These are phyloP conservation scores for Neurospora crassa DNA, from an alignment of 2,329 filamentous ascomycete species.

Conservation along the genomic window DNA sequence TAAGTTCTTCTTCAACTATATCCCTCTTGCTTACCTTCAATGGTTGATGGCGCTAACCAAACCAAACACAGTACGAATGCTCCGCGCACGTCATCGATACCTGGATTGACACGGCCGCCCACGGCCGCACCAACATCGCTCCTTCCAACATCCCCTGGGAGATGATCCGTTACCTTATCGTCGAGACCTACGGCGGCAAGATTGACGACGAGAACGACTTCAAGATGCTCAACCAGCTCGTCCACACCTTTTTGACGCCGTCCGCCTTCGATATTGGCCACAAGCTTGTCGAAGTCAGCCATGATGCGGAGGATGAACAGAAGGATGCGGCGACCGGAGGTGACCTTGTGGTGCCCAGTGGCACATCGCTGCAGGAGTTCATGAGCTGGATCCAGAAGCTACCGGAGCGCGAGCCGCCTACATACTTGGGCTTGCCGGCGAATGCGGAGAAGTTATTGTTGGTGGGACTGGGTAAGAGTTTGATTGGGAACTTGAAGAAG, in stretches of 20 bases:
- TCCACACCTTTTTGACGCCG: constrained; percentile 70
- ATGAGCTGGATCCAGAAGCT: constrained; percentile 83
- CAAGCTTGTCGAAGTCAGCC: constrained; percentile 64
- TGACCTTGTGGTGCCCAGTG: constrained; percentile 64
- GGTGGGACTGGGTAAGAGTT: constrained; percentile 74
- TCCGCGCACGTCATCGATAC: constrained; percentile 91
- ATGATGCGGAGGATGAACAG: constrained; percentile 33
- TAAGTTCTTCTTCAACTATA: constrained; percentile 43
- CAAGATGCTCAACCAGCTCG: constrained; percentile 59
- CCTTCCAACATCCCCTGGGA: constrained; percentile 94
- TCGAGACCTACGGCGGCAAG: constrained; percentile 95
- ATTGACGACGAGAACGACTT: constrained; percentile 89
- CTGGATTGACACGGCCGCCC: constrained; percentile 78
- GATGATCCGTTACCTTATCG: constrained; percentile 81
- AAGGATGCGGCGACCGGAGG: constrained; percentile 32
- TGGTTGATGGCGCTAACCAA: constrained; percentile 68
- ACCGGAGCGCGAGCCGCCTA: constrained; percentile 91
- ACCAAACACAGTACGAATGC: constrained; percentile 71
- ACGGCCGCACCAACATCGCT: constrained; percentile 83
- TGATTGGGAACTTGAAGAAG: constrained; percentile 75
- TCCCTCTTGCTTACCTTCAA: background rate
- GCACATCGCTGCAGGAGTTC: constrained; percentile 78
- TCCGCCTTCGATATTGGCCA: constrained; percentile 88
- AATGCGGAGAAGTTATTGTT: constrained; percentile 95
- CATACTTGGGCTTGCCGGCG: constrained; percentile 83